Evolutionary conservation across 345 rosid genomes (phyloP).

Genomic region (Excoecaria agallocha): DNA sequence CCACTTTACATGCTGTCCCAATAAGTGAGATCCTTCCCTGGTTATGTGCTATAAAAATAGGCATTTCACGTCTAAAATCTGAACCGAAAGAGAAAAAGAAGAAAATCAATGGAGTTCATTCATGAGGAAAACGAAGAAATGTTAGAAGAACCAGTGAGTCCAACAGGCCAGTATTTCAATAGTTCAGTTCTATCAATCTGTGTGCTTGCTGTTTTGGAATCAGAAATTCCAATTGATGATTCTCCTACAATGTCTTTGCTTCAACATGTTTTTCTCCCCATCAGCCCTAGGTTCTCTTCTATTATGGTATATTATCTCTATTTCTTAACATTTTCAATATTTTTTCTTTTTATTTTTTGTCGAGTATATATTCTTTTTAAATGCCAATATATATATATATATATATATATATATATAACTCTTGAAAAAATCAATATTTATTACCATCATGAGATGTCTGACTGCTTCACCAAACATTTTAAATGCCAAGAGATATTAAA

Average conservation of each 20-base stretch:
- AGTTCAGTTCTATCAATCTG: slow-evolving; percentile 34
- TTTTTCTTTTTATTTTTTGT: no score
- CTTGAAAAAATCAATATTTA: no score
- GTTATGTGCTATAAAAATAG: not conserved
- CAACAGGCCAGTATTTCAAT: slow-evolving; percentile 36
- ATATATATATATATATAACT: no score
- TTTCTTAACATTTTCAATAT: not conserved
- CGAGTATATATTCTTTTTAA: no score
- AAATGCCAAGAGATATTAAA: no score
- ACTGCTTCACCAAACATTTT: no score
- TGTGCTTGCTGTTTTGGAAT: slow-evolving; percentile 35
- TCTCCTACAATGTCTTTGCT: slow-evolving; percentile 19
- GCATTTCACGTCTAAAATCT: not conserved
- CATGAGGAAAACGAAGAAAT: slow-evolving; percentile 24
- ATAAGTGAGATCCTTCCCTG: not conserved
- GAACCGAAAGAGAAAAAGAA: not conserved
- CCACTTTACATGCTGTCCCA: not conserved
- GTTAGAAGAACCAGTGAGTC: slow-evolving; percentile 38
- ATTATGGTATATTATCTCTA: slow-evolving; percentile 31
- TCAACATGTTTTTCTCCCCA: slow-evolving; percentile 35
- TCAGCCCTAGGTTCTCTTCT: slow-evolving; percentile 49
- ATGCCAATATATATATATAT: no score
- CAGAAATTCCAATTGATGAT: slow-evolving; percentile 37
- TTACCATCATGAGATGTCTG: no score
- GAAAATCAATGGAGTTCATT: not conserved